Percentiles rank a stretch among this genome's conserved stretches.
Evolutionary conservation across 2,329 filamentous ascomycete genomes (phyloP).

Genomic region (Colletotrichum sp.): DNA sequence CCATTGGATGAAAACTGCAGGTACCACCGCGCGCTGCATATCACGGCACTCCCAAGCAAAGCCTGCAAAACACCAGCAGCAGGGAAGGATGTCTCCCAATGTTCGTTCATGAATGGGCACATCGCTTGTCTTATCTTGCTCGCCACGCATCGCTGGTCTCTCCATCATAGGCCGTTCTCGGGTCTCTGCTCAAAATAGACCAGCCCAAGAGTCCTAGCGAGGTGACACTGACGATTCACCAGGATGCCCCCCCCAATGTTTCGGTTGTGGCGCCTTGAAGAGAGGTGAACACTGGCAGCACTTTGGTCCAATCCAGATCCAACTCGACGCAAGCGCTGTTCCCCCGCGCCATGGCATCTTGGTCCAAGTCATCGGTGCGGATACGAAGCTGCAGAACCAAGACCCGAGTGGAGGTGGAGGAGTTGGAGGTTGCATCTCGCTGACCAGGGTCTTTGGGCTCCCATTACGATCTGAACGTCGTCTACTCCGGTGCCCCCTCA

Average conservation of each 20-base stretch:
- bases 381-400: slow-evolving; percentile 16
- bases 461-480: background rate
- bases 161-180: background rate
- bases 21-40: background rate
- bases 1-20: background rate
- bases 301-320: background rate
- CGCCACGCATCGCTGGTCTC: background rate
- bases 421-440: background rate
- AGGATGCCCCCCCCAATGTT: background rate
- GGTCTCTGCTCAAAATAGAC: background rate
- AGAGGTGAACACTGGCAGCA: background rate
- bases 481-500: background rate
- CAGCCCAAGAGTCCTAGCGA: background rate
- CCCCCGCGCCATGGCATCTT: slow-evolving; percentile 5
- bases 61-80: background rate
- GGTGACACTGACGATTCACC: background rate
- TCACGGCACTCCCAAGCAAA: background rate
- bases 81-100: background rate
- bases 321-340: background rate
- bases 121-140: background rate
- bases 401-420: background rate
- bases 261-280: background rate
- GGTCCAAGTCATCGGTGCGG: slow-evolving; percentile 5
- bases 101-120: background rate
- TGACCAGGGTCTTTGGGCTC: background rate